Evolutionary conservation across 129 eudicot species (phyloP).

Genomic region (Erigeron canadensis): DNA sequence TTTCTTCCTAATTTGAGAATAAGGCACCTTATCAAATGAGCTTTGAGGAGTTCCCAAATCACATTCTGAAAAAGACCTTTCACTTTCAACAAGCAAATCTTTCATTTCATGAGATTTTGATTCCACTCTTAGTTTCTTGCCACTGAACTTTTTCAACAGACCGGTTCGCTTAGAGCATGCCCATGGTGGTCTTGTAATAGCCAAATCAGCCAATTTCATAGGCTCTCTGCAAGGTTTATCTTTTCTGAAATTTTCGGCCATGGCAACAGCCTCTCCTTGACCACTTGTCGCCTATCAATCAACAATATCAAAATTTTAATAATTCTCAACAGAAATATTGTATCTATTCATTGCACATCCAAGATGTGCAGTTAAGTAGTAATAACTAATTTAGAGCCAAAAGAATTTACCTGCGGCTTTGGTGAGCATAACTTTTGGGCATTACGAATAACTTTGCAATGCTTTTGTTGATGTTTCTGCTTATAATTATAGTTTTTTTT

Average conservation of each 20-base stretch:
- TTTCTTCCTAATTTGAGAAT: constrained; percentile 26
- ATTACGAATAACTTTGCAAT: constrained; percentile 30
- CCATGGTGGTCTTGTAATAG: constrained; percentile 45
- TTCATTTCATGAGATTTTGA: constrained; percentile 11
- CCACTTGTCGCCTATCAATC: constrained; percentile 36
- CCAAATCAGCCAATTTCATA: constrained; percentile 23
- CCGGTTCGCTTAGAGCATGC: constrained; percentile 59
- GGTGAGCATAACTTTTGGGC: constrained; percentile 30
- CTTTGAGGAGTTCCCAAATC: constrained; percentile 13
- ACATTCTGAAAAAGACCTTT: constrained; percentile 18
- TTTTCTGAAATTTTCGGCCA: constrained; percentile 28
- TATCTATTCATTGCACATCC: neutral
- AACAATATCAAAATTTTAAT: constrained; percentile 12
- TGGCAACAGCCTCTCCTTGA: constrained; percentile 21
- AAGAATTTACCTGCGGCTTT: constrained; percentile 47
- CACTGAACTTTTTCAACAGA: constrained; percentile 32
- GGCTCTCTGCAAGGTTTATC: constrained; percentile 15
- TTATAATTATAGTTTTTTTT: constrained; percentile 13
- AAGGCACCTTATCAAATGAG: constrained; percentile 8
- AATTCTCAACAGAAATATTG: neutral
- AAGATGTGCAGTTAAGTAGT: neutral
- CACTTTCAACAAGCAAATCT: constrained; percentile 34
- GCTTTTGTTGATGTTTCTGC: constrained; percentile 44
- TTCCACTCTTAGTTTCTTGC: constrained; percentile 22
- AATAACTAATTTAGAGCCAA: neutral